A percentile compares a stretch with the other conserved stretches of the same genome.
phyloP scores from a whole-genome alignment of 164 flowering plant species.

The Vitis rotundifolia region DNA sequence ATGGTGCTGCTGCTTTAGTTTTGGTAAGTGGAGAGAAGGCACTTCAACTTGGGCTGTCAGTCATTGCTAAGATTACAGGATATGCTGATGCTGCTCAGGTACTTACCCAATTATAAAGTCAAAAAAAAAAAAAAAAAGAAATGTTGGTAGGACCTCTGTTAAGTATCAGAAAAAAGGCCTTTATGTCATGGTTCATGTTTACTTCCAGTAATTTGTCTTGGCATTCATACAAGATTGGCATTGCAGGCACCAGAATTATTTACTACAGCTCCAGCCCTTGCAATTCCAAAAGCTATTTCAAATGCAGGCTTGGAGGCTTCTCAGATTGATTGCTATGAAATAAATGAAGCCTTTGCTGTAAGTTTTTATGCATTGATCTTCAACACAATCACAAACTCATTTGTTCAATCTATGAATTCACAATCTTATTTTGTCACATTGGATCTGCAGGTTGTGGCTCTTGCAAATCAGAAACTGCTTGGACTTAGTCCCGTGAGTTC shows the following conservation, averaged over 20 bases:
- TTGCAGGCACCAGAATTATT: constrained; percentile 89
- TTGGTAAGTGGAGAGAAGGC: constrained; percentile 84
- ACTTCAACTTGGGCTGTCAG: constrained; percentile 62
- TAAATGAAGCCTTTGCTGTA: constrained; percentile 97
- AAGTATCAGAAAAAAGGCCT: too few relatives aligned
- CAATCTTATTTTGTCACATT: constrained; percentile 2
- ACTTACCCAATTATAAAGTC: not conserved
- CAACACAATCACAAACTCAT: not conserved
- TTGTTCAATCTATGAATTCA: not conserved
- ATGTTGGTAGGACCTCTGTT: not conserved
- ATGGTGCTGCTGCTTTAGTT: constrained; percentile 91
- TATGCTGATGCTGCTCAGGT: constrained; percentile 98
- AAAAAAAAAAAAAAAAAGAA: not conserved
- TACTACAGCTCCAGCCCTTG: constrained; percentile 94
- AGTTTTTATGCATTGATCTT: constrained; percentile 11
- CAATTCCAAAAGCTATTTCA: constrained; percentile 90
- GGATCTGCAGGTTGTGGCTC: constrained; percentile 80
- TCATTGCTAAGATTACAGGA: constrained; percentile 77
- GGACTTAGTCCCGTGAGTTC: constrained; percentile 69
- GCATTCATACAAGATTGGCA: constrained; percentile 6
- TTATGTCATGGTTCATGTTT: too few relatives aligned
- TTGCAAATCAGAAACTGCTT: constrained; percentile 87
- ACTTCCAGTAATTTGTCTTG: not conserved
- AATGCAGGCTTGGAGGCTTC: constrained; percentile 84
- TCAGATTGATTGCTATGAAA: constrained; percentile 84